These are phyloP conservation scores for Yamadazyma songkhlaensis DNA, from an alignment of 1,139 yeast genomes.

Conservation along the genomic window DNA sequence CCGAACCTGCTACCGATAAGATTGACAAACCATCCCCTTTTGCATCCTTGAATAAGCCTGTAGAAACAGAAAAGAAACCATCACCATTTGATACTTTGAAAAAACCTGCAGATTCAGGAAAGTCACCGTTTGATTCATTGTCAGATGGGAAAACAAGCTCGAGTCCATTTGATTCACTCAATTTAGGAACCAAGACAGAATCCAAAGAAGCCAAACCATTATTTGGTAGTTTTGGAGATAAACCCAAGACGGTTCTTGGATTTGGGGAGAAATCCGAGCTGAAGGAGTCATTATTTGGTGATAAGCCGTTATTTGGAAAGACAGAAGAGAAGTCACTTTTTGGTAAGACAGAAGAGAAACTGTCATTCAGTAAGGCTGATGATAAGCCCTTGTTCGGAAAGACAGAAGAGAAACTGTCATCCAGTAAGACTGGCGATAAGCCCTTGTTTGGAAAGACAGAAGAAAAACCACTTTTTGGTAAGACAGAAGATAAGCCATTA, in stretches of 20 bases:
- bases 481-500: too few relatives aligned
- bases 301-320: constrained; percentile 1
- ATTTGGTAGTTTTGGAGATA: too few relatives aligned
- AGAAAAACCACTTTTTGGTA: not conserved
- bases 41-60: constrained; percentile 7
- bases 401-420: not conserved
- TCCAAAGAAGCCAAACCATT: not conserved
- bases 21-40: too few relatives aligned
- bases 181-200: not conserved
- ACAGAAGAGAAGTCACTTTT: not conserved
- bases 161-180: not conserved
- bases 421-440: not conserved
- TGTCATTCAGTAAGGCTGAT: not conserved
- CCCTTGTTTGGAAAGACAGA: constrained; percentile 1
- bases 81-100: constrained; percentile 5
- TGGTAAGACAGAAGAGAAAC: not conserved
- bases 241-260: too few relatives aligned
- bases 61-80: constrained; percentile 2
- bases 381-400: too few relatives aligned
- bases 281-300: too few relatives aligned
- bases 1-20: too few relatives aligned
- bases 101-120: not conserved
- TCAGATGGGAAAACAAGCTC: not conserved
- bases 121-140: constrained; percentile 1
- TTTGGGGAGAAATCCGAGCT: too few relatives aligned